Evolutionary conservation across 495 filamentous ascomycete species (phyloP), one percentile per base, ranked within the genome.

Genomic region (Xylaria longipes): DNA sequence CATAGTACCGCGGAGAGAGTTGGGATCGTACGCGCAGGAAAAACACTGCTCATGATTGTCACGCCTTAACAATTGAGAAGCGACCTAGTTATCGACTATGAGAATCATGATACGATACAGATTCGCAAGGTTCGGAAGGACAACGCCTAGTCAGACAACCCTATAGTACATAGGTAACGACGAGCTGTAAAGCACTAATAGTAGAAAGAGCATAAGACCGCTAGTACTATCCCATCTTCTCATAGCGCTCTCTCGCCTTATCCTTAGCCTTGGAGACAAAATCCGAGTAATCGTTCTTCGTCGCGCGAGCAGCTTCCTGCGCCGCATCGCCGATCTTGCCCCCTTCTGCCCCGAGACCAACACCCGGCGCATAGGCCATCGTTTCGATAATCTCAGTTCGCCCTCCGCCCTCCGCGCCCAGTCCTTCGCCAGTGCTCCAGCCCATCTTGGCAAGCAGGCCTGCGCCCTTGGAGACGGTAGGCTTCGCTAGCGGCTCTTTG

Each of bases 391-490:
- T 91, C 22, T 91, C 91, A 0, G 90, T 93, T 62, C 90, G 88
- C 3, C 94, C 95, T 1, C 90, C 89, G 0, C 94, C 92, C 73
- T 91, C 88, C 3, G 91, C 93, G 54, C 95, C 95, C 25, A 98
- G 83, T 1, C 95, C 95, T 68, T 90, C 86, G 1, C 94, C 94
- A 3, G 88, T 88, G 15, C 86, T 90, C 93, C 93, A 97, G 20
- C 94, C 94, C 93, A 97, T 97, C 82, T 97, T 97, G 62, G 91
- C 90, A 8, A 98, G 87, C 41, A 98, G 83, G 1, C 91, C 89
- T 7, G 93, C 92, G 31, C 94, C 95, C 82, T 95, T 97, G n/a
- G 93, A 95, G 68, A 87, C 86, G 25, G 74, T 39, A 11, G 83
- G 78, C 62, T 81, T 82, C 31, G 78, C 39, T 29, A 71, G 69